Evolutionary conservation across 352 stramenopile species (phyloP).

Genomic region (Phytophthora sp.): DNA sequence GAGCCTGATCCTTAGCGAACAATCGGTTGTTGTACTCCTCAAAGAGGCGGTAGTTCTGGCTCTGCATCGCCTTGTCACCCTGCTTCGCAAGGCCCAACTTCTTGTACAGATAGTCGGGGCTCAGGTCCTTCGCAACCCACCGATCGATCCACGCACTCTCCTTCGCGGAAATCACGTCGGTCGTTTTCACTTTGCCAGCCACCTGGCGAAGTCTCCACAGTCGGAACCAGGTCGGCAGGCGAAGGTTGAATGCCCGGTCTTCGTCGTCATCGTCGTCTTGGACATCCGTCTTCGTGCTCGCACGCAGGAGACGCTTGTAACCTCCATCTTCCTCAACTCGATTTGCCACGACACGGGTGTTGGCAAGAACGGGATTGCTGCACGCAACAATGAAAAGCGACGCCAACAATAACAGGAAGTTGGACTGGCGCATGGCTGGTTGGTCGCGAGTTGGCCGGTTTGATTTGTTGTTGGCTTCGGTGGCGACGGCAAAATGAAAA

Average conservation of each 20-base stretch:
- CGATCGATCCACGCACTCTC: slow-evolving; percentile 3
- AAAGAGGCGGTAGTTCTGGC: neutral
- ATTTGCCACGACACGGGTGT: neutral
- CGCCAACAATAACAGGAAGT: slow-evolving; percentile 5
- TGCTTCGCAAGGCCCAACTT: slow-evolving; percentile 1
- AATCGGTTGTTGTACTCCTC: neutral
- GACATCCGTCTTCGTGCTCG: neutral
- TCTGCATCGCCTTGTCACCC: neutral
- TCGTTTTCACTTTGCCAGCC: neutral
- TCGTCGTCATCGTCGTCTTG: neutral
- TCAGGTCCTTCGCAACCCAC: neutral
- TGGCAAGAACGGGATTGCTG: no score
- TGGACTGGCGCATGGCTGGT: neutral
- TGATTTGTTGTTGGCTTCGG: no score
- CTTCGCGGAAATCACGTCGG: slow-evolving; percentile 5
- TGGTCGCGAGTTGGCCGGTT: neutral
- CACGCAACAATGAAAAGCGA: slow-evolving; percentile 11
- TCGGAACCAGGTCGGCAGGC: neutral
- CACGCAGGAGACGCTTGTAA: neutral
- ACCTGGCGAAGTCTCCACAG: neutral
- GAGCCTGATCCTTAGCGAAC: neutral
- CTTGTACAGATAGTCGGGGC: slow-evolving; percentile 1
- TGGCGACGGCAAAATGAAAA: no score
- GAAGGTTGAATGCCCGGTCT: neutral
- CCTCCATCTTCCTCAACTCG: neutral